Conservation (phyloP, 306 rosid species). For the Vicia sativa region DNA sequence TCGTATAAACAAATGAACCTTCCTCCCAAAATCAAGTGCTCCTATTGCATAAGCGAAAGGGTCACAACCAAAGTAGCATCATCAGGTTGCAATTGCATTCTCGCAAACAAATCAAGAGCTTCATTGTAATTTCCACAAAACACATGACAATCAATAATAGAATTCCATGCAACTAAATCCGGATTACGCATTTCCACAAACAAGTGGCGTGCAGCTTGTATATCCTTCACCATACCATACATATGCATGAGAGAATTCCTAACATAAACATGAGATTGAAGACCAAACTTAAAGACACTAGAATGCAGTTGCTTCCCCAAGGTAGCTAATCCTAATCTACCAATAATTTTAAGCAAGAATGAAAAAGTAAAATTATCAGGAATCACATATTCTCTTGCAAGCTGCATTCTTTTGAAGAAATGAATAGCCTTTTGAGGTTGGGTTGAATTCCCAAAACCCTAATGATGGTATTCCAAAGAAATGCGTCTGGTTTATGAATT, state of each 20-base stretch:
- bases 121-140: conserved; percentile 46
- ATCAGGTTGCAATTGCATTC: conserved; percentile 62
- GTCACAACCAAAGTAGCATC: conserved; percentile 62
- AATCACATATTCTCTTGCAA: not conserved
- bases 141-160: conserved; percentile 55
- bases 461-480: conserved; percentile 73
- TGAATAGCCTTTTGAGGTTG: conserved; percentile 49
- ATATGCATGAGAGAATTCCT: conserved; percentile 72
- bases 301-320: conserved; percentile 67
- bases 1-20: conserved; percentile 53
- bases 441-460: conserved; percentile 63
- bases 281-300: conserved; percentile 49
- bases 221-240: conserved; percentile 60
- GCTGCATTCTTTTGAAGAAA: conserved; percentile 60
- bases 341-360: conserved; percentile 63
- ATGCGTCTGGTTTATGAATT: conserved; percentile 61
- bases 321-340: conserved; percentile 40
- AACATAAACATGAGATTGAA: conserved; percentile 58
- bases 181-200: conserved; percentile 60
- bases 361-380: conserved; percentile 70
- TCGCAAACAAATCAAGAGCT: conserved; percentile 54
- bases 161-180: conserved; percentile 80
- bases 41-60: conserved; percentile 65
- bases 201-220: conserved; percentile 52
- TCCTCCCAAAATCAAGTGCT: conserved; percentile 64